These are phyloP conservation scores for Penicillium sp. DNA, from an alignment of 2,329 filamentous ascomycete species.

Conservation along the genomic window DNA sequence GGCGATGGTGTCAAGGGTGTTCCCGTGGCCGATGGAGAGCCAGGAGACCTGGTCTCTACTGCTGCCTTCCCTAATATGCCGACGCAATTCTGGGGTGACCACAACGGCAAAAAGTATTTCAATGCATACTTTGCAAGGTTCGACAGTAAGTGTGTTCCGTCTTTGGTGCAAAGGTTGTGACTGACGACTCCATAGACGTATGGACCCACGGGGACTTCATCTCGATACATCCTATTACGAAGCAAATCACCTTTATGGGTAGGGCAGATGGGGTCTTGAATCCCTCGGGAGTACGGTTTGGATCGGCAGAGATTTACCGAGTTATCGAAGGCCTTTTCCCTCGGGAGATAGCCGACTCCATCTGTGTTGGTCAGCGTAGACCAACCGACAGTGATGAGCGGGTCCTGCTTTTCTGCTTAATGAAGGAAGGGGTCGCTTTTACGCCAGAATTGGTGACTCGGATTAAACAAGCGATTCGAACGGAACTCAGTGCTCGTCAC, in stretches of 20 bases:
- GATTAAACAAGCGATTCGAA: slow-evolving; percentile 64
- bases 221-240: slow-evolving; percentile 66
- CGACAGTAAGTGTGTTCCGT: slow-evolving; percentile 8
- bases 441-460: slow-evolving; percentile 45
- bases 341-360: slow-evolving; percentile 61
- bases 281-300: slow-evolving; percentile 75
- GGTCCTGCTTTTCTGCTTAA: slow-evolving; percentile 61
- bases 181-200: slow-evolving; percentile 49
- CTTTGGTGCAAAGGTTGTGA: not conserved
- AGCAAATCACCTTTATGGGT: slow-evolving; percentile 45
- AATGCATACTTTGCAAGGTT: slow-evolving; percentile 28
- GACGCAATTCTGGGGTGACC: slow-evolving; percentile 58
- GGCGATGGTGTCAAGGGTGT: slow-evolving; percentile 39
- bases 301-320: slow-evolving; percentile 75
- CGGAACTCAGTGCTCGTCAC: slow-evolving; percentile 69
- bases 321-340: slow-evolving; percentile 57
- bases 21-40: slow-evolving; percentile 61
- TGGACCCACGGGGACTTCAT: slow-evolving; percentile 87
- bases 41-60: slow-evolving; percentile 74
- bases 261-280: slow-evolving; percentile 73
- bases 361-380: slow-evolving; percentile 75
- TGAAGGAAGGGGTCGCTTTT: slow-evolving; percentile 44
- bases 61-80: slow-evolving; percentile 76
- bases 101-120: slow-evolving; percentile 56
- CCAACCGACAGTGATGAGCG: slow-evolving; percentile 58